Percentiles rank a stretch among this genome's conserved stretches.
These are phyloP conservation scores for Cicer pinnatifidum DNA, from an alignment of 306 rosid genomes.

Conservation along the genomic window DNA sequence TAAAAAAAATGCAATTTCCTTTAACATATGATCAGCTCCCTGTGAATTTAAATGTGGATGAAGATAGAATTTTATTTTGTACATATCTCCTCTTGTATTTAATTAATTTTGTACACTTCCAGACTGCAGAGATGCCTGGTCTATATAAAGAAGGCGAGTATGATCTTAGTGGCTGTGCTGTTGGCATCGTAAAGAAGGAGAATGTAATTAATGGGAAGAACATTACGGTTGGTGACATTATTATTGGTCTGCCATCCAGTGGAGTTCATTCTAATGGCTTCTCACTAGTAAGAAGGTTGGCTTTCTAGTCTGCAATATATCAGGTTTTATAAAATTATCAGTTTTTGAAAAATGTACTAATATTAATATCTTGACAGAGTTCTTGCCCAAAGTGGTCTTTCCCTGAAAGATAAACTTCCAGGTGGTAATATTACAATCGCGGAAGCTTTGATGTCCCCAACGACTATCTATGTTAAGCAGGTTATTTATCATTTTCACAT, in stretches of 20 bases:
- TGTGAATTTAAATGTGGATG: neutral
- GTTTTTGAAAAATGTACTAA: constrained; percentile 16
- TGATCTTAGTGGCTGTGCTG: constrained; percentile 95
- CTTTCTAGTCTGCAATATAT: constrained; percentile 8
- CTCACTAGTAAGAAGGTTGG: constrained; percentile 88
- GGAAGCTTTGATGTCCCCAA: constrained; percentile 91
- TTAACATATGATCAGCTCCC: neutral
- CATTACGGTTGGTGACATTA: constrained; percentile 73
- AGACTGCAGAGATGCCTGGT: constrained; percentile 99
- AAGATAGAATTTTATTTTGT: constrained; percentile 1
- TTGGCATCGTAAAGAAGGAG: constrained; percentile 80
- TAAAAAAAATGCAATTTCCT: neutral
- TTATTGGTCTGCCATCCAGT: constrained; percentile 88
- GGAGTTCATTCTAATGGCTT: constrained; percentile 96
- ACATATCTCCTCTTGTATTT: constrained; percentile 17
- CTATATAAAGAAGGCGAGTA: constrained; percentile 88
- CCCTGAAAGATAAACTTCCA: constrained; percentile 72
- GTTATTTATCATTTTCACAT: constrained; percentile 46
- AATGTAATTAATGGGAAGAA: constrained; percentile 74
- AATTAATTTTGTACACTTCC: constrained; percentile 37
- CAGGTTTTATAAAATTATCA: constrained; percentile 9
- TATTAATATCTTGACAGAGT: constrained; percentile 55
- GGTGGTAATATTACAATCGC: constrained; percentile 65
- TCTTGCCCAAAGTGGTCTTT: constrained; percentile 69
- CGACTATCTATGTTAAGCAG: constrained; percentile 88